Evolutionary conservation across 768 basidiomycete genomes (phyloP).

Genomic region (Lentinula detonsa): DNA sequence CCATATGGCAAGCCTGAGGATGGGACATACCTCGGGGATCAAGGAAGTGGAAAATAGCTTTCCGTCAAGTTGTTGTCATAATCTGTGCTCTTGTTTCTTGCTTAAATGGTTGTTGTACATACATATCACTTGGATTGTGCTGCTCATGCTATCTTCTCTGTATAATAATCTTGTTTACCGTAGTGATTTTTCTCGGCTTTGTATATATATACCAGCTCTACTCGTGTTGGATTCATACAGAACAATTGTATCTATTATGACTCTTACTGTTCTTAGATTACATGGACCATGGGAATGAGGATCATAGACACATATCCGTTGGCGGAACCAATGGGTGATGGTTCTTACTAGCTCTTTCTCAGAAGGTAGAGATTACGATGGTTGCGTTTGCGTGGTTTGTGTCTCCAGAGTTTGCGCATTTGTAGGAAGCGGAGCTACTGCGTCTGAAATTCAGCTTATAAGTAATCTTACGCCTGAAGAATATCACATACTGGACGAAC

Average conservation of each 20-base stretch:
- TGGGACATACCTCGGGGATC: not conserved
- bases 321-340: no score
- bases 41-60: not conserved
- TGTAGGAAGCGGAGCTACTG: no score
- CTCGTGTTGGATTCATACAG: not conserved
- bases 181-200: not conserved
- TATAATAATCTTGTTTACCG: not conserved
- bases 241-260: not conserved
- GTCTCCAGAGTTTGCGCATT: no score
- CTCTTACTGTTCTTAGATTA: no score
- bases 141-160: not conserved
- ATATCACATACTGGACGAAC: no score
- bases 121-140: not conserved
- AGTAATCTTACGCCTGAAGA: no score
- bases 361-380: no score
- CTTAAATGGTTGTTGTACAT: not conserved
- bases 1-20: not conserved
- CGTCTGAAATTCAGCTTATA: no score
- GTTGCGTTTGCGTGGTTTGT: no score
- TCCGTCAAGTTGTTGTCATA: not conserved
- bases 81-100: not conserved
- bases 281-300: no score
- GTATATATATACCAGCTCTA: not conserved
- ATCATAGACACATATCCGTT: no score
- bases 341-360: no score